phyloP scores from a whole-genome alignment of 2,329 filamentous ascomycete species.

The Stachybotrys elegans region DNA sequence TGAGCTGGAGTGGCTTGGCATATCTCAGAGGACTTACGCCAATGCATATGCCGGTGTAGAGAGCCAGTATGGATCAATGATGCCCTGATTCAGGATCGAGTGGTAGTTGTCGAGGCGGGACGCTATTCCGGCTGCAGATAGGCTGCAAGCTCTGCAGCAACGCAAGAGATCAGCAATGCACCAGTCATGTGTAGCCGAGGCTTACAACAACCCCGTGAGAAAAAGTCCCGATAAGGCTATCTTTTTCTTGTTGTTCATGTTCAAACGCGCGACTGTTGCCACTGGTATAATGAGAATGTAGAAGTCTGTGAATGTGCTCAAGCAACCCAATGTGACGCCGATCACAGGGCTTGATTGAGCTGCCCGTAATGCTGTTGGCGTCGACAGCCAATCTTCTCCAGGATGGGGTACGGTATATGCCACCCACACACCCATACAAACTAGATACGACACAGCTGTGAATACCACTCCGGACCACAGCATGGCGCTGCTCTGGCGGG shows the following conservation, averaged over 20 bases:
- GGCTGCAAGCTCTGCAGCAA: background rate
- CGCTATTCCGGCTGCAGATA: background rate
- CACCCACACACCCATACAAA: background rate
- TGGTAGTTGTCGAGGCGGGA: background rate
- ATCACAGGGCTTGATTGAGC: background rate
- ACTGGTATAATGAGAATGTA: constrained; percentile 1
- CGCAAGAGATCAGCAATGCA: background rate
- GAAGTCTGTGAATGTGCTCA: background rate
- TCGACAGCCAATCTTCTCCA: background rate
- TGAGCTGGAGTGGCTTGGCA: background rate
- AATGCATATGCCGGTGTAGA: constrained; percentile 1
- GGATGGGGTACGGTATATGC: constrained; percentile 1
- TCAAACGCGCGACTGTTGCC: background rate
- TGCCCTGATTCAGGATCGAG: background rate
- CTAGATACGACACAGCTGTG: background rate
- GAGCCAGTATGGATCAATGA: background rate
- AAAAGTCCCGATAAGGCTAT: background rate
- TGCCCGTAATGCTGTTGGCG: background rate
- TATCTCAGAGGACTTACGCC: background rate
- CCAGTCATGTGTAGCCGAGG: background rate
- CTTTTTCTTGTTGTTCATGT: background rate
- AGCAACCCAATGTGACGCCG: background rate
- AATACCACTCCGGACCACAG: background rate
- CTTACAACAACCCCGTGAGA: background rate
- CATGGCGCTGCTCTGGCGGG: background rate